Evolutionary conservation across 225 moss, liverwort and hornwort species (phyloP).

Genomic region (Neckera pumila): DNA sequence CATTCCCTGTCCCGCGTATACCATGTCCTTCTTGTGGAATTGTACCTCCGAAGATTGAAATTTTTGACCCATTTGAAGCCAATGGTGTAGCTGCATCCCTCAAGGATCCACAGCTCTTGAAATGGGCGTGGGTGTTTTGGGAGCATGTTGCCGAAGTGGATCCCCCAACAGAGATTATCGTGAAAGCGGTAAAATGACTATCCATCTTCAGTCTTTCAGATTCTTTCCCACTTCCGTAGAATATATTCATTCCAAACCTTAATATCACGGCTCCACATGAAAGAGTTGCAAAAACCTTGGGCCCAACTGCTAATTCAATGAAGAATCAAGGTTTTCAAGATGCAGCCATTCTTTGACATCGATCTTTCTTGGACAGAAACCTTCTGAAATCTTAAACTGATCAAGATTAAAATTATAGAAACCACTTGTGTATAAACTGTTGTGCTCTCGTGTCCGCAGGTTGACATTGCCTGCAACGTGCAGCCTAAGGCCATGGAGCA

Average conservation of each 20-base stretch:
- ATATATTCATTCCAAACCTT: neutral
- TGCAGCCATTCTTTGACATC: neutral
- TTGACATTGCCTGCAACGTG: slow-evolving; percentile 54
- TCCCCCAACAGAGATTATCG: slow-evolving; percentile 18
- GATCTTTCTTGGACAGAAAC: neutral
- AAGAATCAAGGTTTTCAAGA: neutral
- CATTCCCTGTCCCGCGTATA: neutral
- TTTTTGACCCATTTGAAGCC: slow-evolving; percentile 11
- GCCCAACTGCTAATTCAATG: neutral
- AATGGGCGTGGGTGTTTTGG: slow-evolving; percentile 34
- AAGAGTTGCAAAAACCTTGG: neutral
- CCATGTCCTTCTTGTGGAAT: slow-evolving; percentile 11
- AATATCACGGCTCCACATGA: neutral
- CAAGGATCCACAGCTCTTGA: slow-evolving; percentile 11
- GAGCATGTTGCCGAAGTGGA: neutral
- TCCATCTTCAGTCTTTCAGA: neutral
- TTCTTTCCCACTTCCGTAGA: neutral
- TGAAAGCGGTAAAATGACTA: slow-evolving; percentile 9
- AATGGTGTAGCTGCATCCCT: slow-evolving; percentile 1
- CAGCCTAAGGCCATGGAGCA: slow-evolving; percentile 42
- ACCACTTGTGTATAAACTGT: neutral
- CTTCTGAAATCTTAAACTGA: neutral
- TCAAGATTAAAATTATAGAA: neutral
- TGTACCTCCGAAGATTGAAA: neutral
- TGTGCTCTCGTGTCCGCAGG: slow-evolving; percentile 11